These are phyloP conservation scores for Aspergillus affinis DNA, from an alignment of 495 filamentous ascomycete species.

Conservation along the genomic window DNA sequence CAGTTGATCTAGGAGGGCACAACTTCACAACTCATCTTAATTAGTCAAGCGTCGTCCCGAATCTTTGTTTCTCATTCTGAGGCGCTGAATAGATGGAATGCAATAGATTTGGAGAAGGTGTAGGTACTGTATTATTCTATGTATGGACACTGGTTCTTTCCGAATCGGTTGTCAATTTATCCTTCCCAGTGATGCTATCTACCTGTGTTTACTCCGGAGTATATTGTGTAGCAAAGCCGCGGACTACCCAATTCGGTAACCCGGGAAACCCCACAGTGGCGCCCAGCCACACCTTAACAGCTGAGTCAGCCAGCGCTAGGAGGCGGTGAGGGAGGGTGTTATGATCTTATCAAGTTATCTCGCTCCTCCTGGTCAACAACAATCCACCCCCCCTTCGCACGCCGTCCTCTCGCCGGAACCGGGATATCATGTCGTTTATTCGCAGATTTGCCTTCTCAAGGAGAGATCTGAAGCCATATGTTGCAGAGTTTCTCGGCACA, in stretches of 20 bases:
- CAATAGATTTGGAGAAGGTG: no score
- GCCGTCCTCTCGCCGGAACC: neutral
- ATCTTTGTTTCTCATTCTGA: no score
- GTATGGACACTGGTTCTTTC: no score
- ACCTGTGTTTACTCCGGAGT: no score
- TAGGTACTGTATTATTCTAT: no score
- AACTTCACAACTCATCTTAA: no score
- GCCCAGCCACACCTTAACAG: neutral
- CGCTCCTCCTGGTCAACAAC: neutral
- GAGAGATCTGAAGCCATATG: slow-evolving; percentile 30
- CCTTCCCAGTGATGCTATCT: no score
- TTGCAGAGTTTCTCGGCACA: slow-evolving; percentile 38
- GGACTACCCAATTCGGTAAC: neutral
- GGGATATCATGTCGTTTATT: slow-evolving; percentile 3
- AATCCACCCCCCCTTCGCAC: neutral
- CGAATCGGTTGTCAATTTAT: no score
- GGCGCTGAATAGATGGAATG: no score
- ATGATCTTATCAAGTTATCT: neutral
- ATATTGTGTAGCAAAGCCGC: no score
- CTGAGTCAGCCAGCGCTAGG: neutral
- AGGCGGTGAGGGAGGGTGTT: neutral
- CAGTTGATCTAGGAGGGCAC: no score
- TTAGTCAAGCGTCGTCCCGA: no score
- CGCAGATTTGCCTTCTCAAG: slow-evolving; percentile 23
- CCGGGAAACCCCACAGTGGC: neutral